phyloP scores from a whole-genome alignment of 169 alveolate genomes.

The Haemoproteus tartakovskyi region DNA sequence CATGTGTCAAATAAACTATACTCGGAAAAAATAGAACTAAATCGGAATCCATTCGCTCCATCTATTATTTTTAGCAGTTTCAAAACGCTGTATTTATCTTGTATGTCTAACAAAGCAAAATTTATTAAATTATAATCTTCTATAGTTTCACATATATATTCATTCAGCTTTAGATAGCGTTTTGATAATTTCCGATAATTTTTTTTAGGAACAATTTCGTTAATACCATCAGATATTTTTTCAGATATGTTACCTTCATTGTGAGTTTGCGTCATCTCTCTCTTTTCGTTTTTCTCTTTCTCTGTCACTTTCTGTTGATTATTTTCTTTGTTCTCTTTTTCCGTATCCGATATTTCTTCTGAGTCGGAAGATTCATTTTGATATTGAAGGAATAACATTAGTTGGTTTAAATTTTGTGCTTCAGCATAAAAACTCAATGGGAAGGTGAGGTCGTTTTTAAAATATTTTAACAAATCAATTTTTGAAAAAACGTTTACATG shows the following conservation, averaged over 20 bases:
- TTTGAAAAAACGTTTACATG: conserved; percentile 90
- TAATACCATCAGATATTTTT: conserved; percentile 7
- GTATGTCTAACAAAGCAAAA: conserved; percentile 84
- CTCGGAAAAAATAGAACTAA: conserved; percentile 40
- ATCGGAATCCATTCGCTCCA: conserved; percentile 84
- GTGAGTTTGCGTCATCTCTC: not conserved
- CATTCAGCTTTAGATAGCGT: conserved; percentile 71
- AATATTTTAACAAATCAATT: conserved; percentile 81
- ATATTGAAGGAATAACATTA: conserved; percentile 25
- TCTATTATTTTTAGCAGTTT: conserved; percentile 78
- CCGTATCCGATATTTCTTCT: not conserved
- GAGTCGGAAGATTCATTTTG: conserved; percentile 37
- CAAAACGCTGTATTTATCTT: conserved; percentile 78
- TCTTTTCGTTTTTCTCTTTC: conserved; percentile 18
- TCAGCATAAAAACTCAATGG: conserved; percentile 54
- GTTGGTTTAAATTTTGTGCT: conserved; percentile 51
- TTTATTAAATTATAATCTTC: conserved; percentile 73
- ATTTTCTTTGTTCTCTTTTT: not conserved
- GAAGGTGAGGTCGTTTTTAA: conserved; percentile 73
- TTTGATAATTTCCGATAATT: conserved; percentile 50
- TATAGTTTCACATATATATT: conserved; percentile 72
- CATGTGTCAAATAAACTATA: conserved; percentile 64
- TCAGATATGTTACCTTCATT: not conserved
- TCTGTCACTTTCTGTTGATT: not conserved
- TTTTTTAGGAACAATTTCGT: conserved; percentile 21